phyloP scores from a whole-genome alignment of 768 basidiomycete species.

The Postia placenta region DNA sequence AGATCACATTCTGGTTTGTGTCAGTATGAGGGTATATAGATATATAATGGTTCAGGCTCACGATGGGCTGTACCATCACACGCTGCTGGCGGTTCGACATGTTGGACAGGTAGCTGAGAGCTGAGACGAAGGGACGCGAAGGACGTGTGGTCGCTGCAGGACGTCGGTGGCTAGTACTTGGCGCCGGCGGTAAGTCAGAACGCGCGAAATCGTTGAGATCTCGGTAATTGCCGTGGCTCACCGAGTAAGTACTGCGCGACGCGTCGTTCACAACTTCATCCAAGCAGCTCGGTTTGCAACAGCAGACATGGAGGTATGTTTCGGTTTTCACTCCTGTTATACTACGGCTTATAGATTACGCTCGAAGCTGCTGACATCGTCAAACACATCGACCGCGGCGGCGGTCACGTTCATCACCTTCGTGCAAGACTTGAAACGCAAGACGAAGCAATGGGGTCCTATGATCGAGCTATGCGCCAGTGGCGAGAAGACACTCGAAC shows the following conservation, averaged over 20 bases:
- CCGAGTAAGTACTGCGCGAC: conserved; percentile 11
- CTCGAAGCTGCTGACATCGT: conserved; percentile 46
- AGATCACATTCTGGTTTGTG: conserved; percentile 78
- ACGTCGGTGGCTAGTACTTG: neutral
- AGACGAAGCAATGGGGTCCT: conserved; percentile 93
- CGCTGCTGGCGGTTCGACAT: conserved; percentile 94
- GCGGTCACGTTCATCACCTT: conserved; percentile 99
- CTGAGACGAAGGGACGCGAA: too few relatives aligned
- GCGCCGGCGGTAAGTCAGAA: neutral
- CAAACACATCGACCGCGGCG: conserved; percentile 91
- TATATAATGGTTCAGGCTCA: conserved; percentile 34
- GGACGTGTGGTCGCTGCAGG: neutral
- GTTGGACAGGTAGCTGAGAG: conserved; percentile 23
- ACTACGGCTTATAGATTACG: too few relatives aligned
- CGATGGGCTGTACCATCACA: conserved; percentile 99
- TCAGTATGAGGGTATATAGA: neutral
- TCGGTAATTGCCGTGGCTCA: conserved; percentile 15
- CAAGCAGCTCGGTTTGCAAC: conserved; percentile 7
- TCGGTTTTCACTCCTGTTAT: neutral
- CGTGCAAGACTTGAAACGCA: conserved; percentile 97
- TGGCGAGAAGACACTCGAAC: conserved; percentile 95
- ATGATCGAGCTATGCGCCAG: conserved; percentile 92
- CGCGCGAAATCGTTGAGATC: too few relatives aligned
- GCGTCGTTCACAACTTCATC: conserved; percentile 20
- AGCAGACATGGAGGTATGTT: conserved; percentile 28